phyloP scores from a whole-genome alignment of 306 rosid genomes.

The Purshia tridentata region DNA sequence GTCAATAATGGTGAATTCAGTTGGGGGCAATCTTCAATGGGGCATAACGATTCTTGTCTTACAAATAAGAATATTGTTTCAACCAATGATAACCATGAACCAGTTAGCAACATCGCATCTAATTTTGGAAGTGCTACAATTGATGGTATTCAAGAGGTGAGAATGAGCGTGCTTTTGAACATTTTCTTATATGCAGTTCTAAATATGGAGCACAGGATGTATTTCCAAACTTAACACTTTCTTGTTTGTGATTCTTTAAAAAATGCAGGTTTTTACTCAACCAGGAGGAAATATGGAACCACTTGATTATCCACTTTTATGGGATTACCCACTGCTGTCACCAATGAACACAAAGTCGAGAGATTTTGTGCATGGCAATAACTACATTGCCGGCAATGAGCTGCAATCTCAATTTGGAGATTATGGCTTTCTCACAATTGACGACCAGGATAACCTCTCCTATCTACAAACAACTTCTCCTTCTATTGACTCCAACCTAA shows the following conservation, averaged over 20 bases:
- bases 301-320: background rate
- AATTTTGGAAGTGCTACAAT: background rate
- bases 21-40: too few relatives aligned
- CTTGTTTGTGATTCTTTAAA: constrained; percentile 18
- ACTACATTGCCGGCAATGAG: constrained; percentile 15
- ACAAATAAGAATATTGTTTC: too few relatives aligned
- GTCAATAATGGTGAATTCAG: too few relatives aligned
- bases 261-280: constrained; percentile 13
- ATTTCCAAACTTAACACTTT: constrained; percentile 9
- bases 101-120: background rate
- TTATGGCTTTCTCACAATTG: constrained; percentile 16
- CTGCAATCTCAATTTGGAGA: background rate
- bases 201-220: constrained; percentile 5
- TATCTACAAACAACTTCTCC: background rate
- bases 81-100: too few relatives aligned
- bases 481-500: background rate
- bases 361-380: background rate
- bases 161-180: constrained; percentile 21
- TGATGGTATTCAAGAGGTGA: constrained; percentile 28
- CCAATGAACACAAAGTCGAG: background rate
- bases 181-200: constrained; percentile 5
- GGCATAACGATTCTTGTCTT: too few relatives aligned
- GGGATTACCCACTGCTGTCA: background rate
- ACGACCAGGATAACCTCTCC: background rate
- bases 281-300: background rate